Base-by-base conservation (phyloP, 495 filamentous ascomycete species). In the Penicillium samsonianum region DNA sequence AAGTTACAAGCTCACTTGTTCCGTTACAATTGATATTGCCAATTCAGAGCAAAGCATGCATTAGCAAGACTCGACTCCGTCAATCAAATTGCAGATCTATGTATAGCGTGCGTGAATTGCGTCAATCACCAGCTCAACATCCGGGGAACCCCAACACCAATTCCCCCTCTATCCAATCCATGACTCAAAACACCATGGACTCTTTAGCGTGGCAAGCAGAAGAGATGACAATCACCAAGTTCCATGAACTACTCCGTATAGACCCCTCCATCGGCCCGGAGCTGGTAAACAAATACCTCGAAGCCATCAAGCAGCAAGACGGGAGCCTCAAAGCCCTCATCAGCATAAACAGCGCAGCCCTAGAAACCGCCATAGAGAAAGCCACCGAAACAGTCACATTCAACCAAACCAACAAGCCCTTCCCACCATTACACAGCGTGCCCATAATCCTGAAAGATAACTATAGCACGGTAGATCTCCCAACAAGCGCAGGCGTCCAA, bases 401-500 rank as follows among this genome's bases (percentile, higher is more conserved):
- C 22, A 55, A 63, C 17, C 31, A 53, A 23, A 43, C 31, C 11
- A 50, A 46, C 28, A 40, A 17, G 0, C 38, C 57, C 4, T 56
- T 65, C 58, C 61, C 51, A 43, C 52, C 51, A 0, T 48, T 68
- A n/a, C 65, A 71, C 59, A 83, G 83, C 64, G 73, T 89, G 11
- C 85, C 86, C 1, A 55, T 86, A 2, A 60, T 88, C 10, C 65
- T 89, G 6, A 88, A 88, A 68, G 85, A 88, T 63, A 88, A 86
- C 58, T 85, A 77, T 53, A 78, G 84, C 49, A 82, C 82, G 0
- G 31, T 52, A 0, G 75, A 76, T 10, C 78, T 82, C 61, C 76
- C 72, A 35, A 89, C 86, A 0, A 87, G 81, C 1, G 83, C 78
- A 0, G 82, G 77, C 19, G 78, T 73, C 44, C 50, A 71, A 16